Percentiles rank a stretch among this genome's conserved stretches.
These are phyloP conservation scores for Pseudotulostoma volvatum DNA, from an alignment of 495 filamentous ascomycete genomes.

Conservation along the genomic window DNA sequence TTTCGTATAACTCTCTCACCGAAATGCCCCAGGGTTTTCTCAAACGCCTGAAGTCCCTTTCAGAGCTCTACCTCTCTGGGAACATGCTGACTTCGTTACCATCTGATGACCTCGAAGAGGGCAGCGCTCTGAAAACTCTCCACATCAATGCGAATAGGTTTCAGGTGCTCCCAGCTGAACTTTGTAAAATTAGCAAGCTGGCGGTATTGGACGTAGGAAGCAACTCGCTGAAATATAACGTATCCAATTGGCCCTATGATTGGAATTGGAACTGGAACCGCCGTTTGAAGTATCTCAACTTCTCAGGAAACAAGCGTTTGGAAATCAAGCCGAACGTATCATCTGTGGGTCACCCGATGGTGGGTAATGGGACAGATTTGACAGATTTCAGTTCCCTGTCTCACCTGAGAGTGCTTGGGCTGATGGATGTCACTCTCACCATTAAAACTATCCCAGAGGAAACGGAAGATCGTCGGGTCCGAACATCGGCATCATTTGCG, in stretches of 20 bases:
- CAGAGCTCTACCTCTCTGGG: constrained; percentile 87
- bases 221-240: constrained; percentile 97
- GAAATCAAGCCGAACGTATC: constrained; percentile 82
- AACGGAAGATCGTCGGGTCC: constrained; percentile 84
- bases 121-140: constrained; percentile 67
- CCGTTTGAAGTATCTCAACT: constrained; percentile 84
- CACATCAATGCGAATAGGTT: constrained; percentile 98
- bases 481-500: constrained; percentile 84
- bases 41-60: constrained; percentile 69
- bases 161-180: constrained; percentile 85
- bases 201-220: constrained; percentile 86
- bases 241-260: constrained; percentile 97
- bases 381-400: constrained; percentile 79
- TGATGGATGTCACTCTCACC: constrained; percentile 96
- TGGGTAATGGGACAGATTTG: constrained; percentile 50
- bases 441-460: constrained; percentile 87
- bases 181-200: constrained; percentile 83
- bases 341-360: constrained; percentile 24
- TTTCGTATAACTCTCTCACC: constrained; percentile 87
- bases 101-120: constrained; percentile 85
- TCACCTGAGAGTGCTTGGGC: constrained; percentile 75
- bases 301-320: constrained; percentile 91
- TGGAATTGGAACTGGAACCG: constrained; percentile 99
- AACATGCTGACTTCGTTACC: constrained; percentile 86
- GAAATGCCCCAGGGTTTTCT: constrained; percentile 83